phyloP scores from a whole-genome alignment of 257 asterid genomes.

The Solanum ahanhuiri region DNA sequence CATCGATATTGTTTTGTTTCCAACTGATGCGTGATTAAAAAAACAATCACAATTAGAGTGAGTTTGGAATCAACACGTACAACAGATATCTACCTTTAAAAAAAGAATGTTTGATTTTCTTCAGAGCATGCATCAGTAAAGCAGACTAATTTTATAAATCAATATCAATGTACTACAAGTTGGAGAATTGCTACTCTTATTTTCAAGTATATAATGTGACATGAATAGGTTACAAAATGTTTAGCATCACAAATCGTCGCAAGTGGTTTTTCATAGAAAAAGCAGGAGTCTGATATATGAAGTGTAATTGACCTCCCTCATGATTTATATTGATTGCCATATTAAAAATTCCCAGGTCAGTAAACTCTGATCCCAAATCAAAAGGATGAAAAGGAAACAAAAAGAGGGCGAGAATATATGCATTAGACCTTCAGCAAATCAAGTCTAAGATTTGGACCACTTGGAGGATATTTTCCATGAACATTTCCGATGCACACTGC shows the following conservation, averaged over 20 bases:
- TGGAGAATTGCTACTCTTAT: background rate
- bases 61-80: background rate
- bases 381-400: background rate
- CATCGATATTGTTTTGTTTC: background rate
- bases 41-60: background rate
- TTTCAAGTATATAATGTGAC: background rate
- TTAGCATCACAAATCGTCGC: background rate
- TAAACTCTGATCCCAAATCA: background rate
- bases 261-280: background rate
- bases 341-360: background rate
- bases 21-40: background rate
- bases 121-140: background rate
- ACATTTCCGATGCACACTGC: constrained; percentile 97
- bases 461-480: constrained; percentile 85
- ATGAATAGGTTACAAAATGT: background rate
- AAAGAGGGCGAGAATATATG: constrained; percentile 4
- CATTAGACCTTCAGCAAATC: constrained; percentile 79
- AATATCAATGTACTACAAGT: background rate
- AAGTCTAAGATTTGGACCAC: constrained; percentile 82
- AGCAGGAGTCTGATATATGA: background rate
- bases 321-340: background rate
- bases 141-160: background rate
- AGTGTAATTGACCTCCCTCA: background rate
- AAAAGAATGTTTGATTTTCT: background rate
- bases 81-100: background rate